Percentiles rank a stretch among this genome's conserved stretches.
phyloP scores from a whole-genome alignment of 495 filamentous ascomycete genomes.

The Xylaria nigripes region DNA sequence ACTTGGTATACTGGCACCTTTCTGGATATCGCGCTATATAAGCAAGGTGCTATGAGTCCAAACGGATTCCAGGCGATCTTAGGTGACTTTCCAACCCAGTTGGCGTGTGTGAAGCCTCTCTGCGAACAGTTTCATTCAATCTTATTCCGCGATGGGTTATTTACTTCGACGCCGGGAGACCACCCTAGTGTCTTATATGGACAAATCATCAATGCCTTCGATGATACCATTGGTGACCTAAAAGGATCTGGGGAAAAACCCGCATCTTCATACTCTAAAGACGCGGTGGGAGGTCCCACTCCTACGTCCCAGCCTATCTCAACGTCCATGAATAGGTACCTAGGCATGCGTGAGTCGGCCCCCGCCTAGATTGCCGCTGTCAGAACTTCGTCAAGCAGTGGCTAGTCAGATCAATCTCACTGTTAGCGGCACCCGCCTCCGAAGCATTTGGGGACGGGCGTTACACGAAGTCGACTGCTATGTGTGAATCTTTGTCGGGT shows the following conservation, averaged over 20 bases:
- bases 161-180: background rate
- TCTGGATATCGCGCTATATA: background rate
- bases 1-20: background rate
- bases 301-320: background rate
- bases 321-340: no score
- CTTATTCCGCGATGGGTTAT: background rate
- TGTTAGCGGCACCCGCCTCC: no score
- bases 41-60: background rate
- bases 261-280: background rate
- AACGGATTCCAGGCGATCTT: background rate
- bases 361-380: background rate
- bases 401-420: no score
- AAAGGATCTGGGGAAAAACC: background rate
- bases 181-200: background rate
- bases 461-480: no score
- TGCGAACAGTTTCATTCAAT: background rate
- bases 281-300: background rate
- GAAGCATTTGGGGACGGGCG: no score
- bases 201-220: background rate
- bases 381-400: no score
- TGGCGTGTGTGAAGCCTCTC: background rate
- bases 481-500: no score
- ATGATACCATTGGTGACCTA: background rate
- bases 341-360: background rate
- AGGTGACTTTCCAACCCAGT: background rate